phyloP scores from a whole-genome alignment of 2,329 filamentous ascomycete genomes.

The Raffaelea ambrosiae region DNA sequence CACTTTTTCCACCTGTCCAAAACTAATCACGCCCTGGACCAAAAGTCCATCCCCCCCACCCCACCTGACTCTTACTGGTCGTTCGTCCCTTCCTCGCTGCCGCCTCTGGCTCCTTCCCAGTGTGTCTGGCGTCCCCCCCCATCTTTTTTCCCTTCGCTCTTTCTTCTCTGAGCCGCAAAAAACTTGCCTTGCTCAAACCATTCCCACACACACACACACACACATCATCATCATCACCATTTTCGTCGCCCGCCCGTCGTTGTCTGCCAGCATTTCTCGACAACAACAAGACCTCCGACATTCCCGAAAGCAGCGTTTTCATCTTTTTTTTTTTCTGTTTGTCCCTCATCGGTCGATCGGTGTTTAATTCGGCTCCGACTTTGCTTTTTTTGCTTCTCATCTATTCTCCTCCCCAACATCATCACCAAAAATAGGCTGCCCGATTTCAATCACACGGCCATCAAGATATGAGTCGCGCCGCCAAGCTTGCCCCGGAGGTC shows the following conservation, averaged over 20 bases:
- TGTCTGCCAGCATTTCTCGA: too few relatives aligned
- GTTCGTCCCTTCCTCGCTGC: neutral
- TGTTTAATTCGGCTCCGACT: neutral
- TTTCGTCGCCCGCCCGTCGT: neutral
- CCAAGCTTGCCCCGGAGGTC: conserved; percentile 98
- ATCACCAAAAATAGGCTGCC: neutral
- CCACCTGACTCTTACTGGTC: neutral
- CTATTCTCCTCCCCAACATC: neutral
- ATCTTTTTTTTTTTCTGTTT: neutral
- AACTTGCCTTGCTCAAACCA: neutral
- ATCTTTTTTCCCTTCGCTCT: neutral
- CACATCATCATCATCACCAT: neutral
- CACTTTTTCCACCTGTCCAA: too few relatives aligned
- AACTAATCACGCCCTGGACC: too few relatives aligned
- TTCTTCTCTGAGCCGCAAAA: neutral
- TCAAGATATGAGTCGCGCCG: conserved; percentile 90
- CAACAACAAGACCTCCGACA: neutral
- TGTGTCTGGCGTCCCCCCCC: too few relatives aligned
- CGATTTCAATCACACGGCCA: conserved; percentile 17
- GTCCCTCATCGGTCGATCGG: neutral
- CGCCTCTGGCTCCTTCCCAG: neutral
- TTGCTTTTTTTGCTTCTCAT: neutral
- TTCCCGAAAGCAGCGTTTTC: neutral
- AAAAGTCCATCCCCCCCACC: too few relatives aligned
- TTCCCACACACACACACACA: too few relatives aligned